Evolutionary conservation across 352 stramenopile species (phyloP), one percentile per base, ranked within the genome.

Genomic region (Halophytophthora batemanensis): DNA sequence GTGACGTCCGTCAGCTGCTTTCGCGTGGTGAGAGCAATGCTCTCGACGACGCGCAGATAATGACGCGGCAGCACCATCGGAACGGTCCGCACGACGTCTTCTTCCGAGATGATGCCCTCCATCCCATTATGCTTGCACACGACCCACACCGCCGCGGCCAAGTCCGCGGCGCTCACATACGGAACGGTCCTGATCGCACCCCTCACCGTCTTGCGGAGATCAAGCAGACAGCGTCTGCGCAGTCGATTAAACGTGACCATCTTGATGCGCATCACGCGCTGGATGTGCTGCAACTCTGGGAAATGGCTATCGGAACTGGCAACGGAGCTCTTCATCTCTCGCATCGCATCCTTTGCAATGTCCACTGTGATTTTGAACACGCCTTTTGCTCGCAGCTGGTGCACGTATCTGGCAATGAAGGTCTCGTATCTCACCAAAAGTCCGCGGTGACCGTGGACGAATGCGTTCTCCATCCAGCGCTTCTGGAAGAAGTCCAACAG

Each of bases 351-450:
- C 22, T 73, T 67, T 13, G 45, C 52, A 15, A n/a, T 10, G 18
- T 61, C 36, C 14, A 19, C 47, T 45, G 60, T 59, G 34, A 61
- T 52, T 33, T 61, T 39, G n/a, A 56, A 56, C 2, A 47, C 18
- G 4, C 51, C 45, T 31, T 67, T 60, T 8, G 33, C 37, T 56
- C 48, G 41, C 46, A 67, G 59, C 14, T 61, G 59, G 23, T 60
- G 70, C 25, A 87, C 46, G 48, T 59, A 82, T 10, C 48, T 66
- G 35, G 66, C 50, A 22, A 90, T 56, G 42, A 83, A 90, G 6
- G 54, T 49, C 38, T 90, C 79, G 43, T 90, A 86, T 37, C 74
- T 71, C 31, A 77, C 53, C 49, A 86, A 50, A 19, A 87, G 22
- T 6, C 75, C 71, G 6, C 53, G 25, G 49, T 78, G 60, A 1